These are phyloP conservation scores for Saccharomycopsis fibuligera DNA, from an alignment of 805 yeast genomes.

Conservation along the genomic window DNA sequence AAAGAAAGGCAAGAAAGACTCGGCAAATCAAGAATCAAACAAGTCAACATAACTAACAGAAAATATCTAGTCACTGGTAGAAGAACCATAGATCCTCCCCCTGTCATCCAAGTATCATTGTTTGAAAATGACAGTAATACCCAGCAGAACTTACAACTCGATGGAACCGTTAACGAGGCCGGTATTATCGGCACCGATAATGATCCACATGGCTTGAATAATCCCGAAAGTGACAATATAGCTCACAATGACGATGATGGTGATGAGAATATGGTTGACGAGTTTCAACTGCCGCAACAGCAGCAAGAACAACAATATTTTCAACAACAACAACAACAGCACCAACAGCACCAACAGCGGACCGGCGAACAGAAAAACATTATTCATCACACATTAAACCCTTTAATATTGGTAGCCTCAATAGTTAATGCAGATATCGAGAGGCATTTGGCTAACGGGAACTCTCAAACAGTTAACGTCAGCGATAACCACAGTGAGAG, in stretches of 20 bases:
- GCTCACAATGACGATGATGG: not conserved
- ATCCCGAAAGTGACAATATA: not conserved
- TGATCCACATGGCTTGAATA: too few relatives aligned
- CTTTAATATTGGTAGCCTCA: conserved; percentile 18
- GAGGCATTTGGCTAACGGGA: not conserved
- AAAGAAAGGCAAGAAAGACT: too few relatives aligned
- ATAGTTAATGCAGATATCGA: conserved; percentile 12
- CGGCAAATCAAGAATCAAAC: too few relatives aligned
- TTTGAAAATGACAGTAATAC: not conserved
- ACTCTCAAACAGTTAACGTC: not conserved
- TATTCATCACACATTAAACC: conserved; percentile 20
- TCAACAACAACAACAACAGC: not conserved
- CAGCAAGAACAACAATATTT: not conserved
- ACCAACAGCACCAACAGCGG: not conserved
- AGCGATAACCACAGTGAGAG: not conserved
- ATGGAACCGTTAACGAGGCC: not conserved
- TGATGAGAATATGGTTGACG: not conserved
- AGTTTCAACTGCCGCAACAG: too few relatives aligned
- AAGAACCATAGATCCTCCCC: conserved; percentile 23
- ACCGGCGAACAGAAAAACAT: conserved; percentile 2
- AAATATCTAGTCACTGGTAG: conserved; percentile 20
- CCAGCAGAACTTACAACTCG: not conserved
- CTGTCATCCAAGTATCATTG: conserved; percentile 21
- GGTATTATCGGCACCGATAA: not conserved
- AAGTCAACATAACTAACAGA: not conserved